phyloP scores from a whole-genome alignment of 164 flowering plant genomes.

The Chimonanthus praecox region DNA sequence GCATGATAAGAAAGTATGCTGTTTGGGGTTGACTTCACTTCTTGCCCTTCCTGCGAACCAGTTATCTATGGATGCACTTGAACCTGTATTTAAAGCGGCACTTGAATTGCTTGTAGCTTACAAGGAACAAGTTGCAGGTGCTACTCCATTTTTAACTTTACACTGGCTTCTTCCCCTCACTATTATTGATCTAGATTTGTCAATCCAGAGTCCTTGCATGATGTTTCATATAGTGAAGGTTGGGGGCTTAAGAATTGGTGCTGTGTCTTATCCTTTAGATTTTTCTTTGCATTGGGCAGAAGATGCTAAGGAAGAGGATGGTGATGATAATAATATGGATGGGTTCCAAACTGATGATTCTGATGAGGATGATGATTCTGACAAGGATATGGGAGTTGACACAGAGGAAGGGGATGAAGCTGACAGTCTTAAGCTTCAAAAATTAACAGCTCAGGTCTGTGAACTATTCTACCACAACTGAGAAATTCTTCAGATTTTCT shows the following conservation, averaged over 20 bases:
- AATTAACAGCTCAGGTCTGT: slow-evolving; percentile 78
- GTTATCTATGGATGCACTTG: slow-evolving; percentile 73
- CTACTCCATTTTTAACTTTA: not conserved
- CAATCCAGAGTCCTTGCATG: too few relatives aligned
- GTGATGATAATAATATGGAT: slow-evolving; percentile 77
- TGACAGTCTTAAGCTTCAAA: slow-evolving; percentile 62
- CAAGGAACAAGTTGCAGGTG: slow-evolving; percentile 97
- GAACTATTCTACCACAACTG: not conserved
- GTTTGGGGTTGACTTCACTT: slow-evolving; percentile 88
- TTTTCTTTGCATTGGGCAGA: slow-evolving; percentile 30
- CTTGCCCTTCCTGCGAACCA: slow-evolving; percentile 77
- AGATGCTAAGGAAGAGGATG: slow-evolving; percentile 72
- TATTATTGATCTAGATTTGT: not conserved
- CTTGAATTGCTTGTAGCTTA: slow-evolving; percentile 89
- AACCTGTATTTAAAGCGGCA: slow-evolving; percentile 74
- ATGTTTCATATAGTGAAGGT: too few relatives aligned
- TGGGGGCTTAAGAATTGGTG: not conserved
- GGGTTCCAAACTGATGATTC: slow-evolving; percentile 78
- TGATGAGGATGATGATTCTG: slow-evolving; percentile 64
- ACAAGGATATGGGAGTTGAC: slow-evolving; percentile 85
- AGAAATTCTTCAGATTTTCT: not conserved
- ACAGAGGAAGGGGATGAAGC: slow-evolving; percentile 91
- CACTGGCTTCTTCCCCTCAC: not conserved
- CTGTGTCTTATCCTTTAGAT: not conserved
- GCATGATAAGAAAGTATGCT: slow-evolving; percentile 95